phyloP scores from a whole-genome alignment of 2,329 filamentous ascomycete genomes.

The Exserohilum rostratum region DNA sequence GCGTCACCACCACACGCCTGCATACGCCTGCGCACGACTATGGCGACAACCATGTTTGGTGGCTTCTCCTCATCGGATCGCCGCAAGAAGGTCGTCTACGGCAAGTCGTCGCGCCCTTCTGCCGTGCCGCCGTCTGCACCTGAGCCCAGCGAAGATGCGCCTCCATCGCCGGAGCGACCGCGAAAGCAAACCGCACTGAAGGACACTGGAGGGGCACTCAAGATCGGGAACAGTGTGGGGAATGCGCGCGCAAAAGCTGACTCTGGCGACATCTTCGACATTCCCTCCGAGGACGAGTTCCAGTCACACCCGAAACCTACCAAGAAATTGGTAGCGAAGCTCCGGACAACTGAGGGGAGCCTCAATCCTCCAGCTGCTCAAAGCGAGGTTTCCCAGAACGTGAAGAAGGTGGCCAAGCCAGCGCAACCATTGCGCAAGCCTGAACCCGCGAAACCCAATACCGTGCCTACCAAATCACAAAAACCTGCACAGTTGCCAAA shows the following conservation, averaged over 20 bases:
- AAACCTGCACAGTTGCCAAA: constrained; percentile 9
- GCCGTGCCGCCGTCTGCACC: constrained; percentile 18
- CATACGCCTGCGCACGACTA: constrained; percentile 17
- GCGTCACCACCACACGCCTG: constrained; percentile 14
- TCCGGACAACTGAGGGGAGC: constrained; percentile 12
- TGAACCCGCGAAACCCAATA: constrained; percentile 9
- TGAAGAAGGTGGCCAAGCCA: constrained; percentile 6
- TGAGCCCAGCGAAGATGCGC: constrained; percentile 29
- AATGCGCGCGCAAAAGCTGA: constrained; percentile 14
- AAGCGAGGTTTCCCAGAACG: constrained; percentile 2
- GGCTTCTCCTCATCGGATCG: constrained; percentile 39
- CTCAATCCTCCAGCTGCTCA: constrained; percentile 17
- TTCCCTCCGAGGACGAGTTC: constrained; percentile 48
- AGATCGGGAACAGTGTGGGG: constrained; percentile 2
- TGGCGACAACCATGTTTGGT: constrained; percentile 37
- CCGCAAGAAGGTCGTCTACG: constrained; percentile 49
- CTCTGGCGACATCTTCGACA: constrained; percentile 48
- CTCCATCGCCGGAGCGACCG: constrained; percentile 42
- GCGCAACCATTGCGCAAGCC: constrained; percentile 18
- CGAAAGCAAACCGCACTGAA: constrained; percentile 30
- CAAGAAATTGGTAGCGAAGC: constrained; percentile 24
- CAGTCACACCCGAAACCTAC: constrained; percentile 11
- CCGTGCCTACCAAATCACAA: constrained; percentile 10
- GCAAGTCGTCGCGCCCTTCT: constrained; percentile 41
- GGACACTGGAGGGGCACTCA: constrained; percentile 7